Evolutionary conservation across 1,284 basidiomycete species (phyloP), one percentile per base, ranked within the genome.

Genomic region (Boletus sp.): DNA sequence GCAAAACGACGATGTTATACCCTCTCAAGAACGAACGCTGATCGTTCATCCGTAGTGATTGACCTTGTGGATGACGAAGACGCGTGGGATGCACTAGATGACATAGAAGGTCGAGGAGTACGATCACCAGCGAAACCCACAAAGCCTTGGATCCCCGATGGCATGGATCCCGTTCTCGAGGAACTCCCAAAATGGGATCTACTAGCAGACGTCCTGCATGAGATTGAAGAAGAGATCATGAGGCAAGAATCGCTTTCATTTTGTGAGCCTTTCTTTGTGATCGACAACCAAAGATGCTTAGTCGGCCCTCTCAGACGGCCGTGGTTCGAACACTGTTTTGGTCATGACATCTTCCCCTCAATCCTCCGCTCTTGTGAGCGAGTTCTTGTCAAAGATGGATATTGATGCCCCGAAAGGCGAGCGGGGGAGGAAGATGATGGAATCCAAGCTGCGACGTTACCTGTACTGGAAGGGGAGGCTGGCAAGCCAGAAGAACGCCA

Each of bases 121-220:
- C 60, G 28, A 16, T n/a, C 27, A 49, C 64, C 38, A 44, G 48
- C 30, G 68, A 72, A 56, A 55, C 50, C 46, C 52, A 67, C 48
- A 47, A 67, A 63, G 67, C 75, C 67, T 38, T 93, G 94, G 88
- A 69, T 95, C 14, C 92, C 94, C 0, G 81, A 86, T 13, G 90
- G 87, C 0, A 89, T 97, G 71, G 88, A 94, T 46, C 92, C 94
- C 0, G 86, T 95, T 0, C 80, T 99, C 23, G 97, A 99, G 74
- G 96, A 98, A 72, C 83, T 93, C 44, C 97, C 97, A 0, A 99
- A 99, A 72, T 99, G 97, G 97, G 84, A 83, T 55, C 76, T 98
- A 6, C 78, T 99, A 6, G 85, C 88, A 0, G 93, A 95, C 17
- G 85, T 97, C 0, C 74, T 99, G 52, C 84, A 94, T 64, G 97